These are phyloP conservation scores for Sinapis alba DNA, from an alignment of 441 rosid species.

Conservation along the genomic window DNA sequence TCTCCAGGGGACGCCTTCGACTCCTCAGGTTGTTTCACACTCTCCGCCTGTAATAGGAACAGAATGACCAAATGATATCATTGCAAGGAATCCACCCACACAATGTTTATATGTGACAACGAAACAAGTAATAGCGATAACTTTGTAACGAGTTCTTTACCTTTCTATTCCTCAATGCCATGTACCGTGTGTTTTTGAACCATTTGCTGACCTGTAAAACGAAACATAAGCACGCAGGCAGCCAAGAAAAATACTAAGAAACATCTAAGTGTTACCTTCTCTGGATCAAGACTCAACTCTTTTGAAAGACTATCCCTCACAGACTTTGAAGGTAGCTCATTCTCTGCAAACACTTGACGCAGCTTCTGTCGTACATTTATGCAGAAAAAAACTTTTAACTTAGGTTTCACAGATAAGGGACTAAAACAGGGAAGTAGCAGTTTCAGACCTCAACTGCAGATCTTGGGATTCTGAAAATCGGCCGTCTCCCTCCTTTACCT, in stretches of 20 bases:
- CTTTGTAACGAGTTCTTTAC: slow-evolving; percentile 39
- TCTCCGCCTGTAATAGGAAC: slow-evolving; percentile 23
- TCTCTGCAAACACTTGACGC: slow-evolving; percentile 85
- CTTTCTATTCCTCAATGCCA: slow-evolving; percentile 81
- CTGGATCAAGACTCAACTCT: slow-evolving; percentile 80
- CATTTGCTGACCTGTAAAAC: slow-evolving; percentile 89
- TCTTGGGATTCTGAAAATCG: slow-evolving; percentile 72
- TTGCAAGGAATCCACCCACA: neutral
- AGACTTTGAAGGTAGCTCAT: slow-evolving; percentile 87
- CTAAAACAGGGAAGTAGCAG: neutral
- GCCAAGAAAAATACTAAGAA: neutral
- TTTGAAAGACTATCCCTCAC: slow-evolving; percentile 77
- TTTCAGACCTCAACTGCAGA: slow-evolving; percentile 74
- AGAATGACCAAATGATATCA: slow-evolving; percentile 10
- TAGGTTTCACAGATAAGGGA: slow-evolving; percentile 17
- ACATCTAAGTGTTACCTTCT: slow-evolving; percentile 59
- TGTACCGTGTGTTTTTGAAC: slow-evolving; percentile 81
- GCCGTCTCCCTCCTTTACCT: slow-evolving; percentile 54
- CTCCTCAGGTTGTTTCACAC: slow-evolving; percentile 20
- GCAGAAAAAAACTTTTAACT: slow-evolving; percentile 26
- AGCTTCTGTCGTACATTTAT: slow-evolving; percentile 71
- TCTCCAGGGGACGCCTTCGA: slow-evolving; percentile 36
- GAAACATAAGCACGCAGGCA: slow-evolving; percentile 25
- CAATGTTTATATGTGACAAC: slow-evolving; percentile 14
- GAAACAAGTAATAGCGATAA: neutral